These are phyloP conservation scores for Yamadazyma taylorii DNA, from an alignment of 1,139 yeast species.

Conservation along the genomic window DNA sequence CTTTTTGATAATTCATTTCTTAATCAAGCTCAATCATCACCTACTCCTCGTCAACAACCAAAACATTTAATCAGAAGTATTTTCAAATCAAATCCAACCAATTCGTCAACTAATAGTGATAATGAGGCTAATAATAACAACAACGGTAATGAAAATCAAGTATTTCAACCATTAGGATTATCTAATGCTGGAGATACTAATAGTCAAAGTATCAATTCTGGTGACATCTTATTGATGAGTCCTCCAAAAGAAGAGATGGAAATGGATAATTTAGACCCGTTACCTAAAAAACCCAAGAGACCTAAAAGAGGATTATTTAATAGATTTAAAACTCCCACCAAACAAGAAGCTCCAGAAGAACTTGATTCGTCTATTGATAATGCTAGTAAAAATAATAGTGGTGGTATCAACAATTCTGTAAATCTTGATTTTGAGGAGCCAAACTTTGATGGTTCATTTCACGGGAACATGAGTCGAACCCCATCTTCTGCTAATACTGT, in stretches of 20 bases:
- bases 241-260: slow-evolving; percentile 25
- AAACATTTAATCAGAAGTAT: slow-evolving; percentile 44
- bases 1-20: slow-evolving; percentile 6
- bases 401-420: slow-evolving; percentile 10
- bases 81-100: slow-evolving; percentile 30
- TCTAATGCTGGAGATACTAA: slow-evolving; percentile 6
- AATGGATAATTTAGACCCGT: slow-evolving; percentile 17
- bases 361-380: slow-evolving; percentile 10
- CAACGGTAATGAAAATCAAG: slow-evolving; percentile 6
- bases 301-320: slow-evolving; percentile 42
- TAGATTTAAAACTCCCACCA: slow-evolving; percentile 39
- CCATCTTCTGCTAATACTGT: slow-evolving; percentile 26
- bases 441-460: slow-evolving; percentile 5
- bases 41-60: slow-evolving; percentile 24
- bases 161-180: slow-evolving; percentile 7
- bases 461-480: slow-evolving; percentile 22
- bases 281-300: slow-evolving; percentile 28
- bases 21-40: slow-evolving; percentile 10
- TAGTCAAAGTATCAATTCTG: slow-evolving; percentile 6
- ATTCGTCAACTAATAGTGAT: slow-evolving; percentile 2
- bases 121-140: slow-evolving; percentile 3
- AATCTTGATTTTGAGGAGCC: slow-evolving; percentile 12
- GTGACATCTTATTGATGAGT: slow-evolving; percentile 22
- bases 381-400: slow-evolving; percentile 14
- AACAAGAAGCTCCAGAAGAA: slow-evolving; percentile 19